phyloP scores from a whole-genome alignment of 2,329 filamentous ascomycete species.

The Myriosclerotinia scirpicola region DNA sequence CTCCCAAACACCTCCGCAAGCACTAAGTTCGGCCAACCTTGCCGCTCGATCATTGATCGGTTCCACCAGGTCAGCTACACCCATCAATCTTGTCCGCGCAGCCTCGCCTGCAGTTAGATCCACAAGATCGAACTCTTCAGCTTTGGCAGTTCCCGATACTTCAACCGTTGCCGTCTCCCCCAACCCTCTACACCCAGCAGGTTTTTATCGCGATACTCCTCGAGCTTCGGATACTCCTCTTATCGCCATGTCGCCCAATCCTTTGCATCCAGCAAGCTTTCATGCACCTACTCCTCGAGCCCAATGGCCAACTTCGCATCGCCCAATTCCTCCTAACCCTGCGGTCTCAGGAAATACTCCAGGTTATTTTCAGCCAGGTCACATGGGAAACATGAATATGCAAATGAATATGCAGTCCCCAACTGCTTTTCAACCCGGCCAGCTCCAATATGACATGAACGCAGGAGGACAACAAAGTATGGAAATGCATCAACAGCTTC shows the following conservation, averaged over 20 bases:
- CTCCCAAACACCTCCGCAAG: background rate
- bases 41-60: background rate
- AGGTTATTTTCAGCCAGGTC: constrained; percentile 7
- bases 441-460: background rate
- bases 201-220: background rate
- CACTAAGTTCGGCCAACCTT: background rate
- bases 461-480: background rate
- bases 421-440: background rate
- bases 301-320: background rate
- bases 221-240: background rate
- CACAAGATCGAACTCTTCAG: background rate
- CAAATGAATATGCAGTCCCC: background rate
- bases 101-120: background rate
- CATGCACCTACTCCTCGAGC: constrained; percentile 10
- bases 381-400: background rate
- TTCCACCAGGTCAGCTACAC: constrained; percentile 4
- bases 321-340: constrained; percentile 6
- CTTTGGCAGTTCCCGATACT: too few species aligned
- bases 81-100: background rate
- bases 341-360: background rate
- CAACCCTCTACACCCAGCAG: background rate
- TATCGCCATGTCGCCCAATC: background rate
- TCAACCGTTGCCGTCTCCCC: background rate
- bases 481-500: background rate
- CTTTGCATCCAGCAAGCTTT: constrained; percentile 1